A percentile compares a stretch with the other conserved stretches of the same genome.
Evolutionary conservation across 2,329 filamentous ascomycete species (phyloP).

Genomic region (Bipolaris bicolor): DNA sequence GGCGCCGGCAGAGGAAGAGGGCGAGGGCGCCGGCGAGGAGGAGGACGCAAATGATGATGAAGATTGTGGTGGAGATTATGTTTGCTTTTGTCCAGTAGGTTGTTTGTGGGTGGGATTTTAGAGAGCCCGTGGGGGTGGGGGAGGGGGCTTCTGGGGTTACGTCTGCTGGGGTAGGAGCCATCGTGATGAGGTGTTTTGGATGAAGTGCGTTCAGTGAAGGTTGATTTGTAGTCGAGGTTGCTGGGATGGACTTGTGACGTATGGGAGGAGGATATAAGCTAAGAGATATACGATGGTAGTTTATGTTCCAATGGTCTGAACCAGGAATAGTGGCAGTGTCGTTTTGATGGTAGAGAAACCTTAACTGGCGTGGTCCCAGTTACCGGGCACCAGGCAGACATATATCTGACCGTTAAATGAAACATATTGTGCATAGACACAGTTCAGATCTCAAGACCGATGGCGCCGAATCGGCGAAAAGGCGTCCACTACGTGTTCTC

Average conservation of each 20-base stretch:
- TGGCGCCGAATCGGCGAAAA: constrained; percentile 25
- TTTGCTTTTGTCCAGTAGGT: constrained; percentile 34
- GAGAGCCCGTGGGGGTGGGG: constrained; percentile 11
- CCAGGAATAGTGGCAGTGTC: constrained; percentile 16
- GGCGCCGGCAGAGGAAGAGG: constrained; percentile 31
- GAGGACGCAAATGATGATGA: constrained; percentile 31
- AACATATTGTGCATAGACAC: constrained; percentile 27
- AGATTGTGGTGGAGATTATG: constrained; percentile 36
- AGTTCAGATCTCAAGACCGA: constrained; percentile 18
- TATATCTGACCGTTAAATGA: constrained; percentile 36
- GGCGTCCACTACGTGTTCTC: constrained; percentile 32
- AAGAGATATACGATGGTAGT: constrained; percentile 17
- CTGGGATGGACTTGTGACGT: background rate
- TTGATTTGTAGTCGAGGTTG: constrained; percentile 1
- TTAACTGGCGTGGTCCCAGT: constrained; percentile 8
- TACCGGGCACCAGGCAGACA: constrained; percentile 28
- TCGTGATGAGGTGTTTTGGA: constrained; percentile 9
- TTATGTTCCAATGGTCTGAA: constrained; percentile 30
- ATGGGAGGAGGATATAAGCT: constrained; percentile 15
- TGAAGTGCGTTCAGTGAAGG: background rate
- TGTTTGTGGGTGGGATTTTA: constrained; percentile 16
- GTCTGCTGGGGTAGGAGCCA: constrained; percentile 37
- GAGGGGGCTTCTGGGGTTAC: background rate
- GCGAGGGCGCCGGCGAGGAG: constrained; percentile 27
- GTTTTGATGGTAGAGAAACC: constrained; percentile 17